phyloP scores from a whole-genome alignment of 768 basidiomycete genomes.

The Peribolospora kevripleyi region DNA sequence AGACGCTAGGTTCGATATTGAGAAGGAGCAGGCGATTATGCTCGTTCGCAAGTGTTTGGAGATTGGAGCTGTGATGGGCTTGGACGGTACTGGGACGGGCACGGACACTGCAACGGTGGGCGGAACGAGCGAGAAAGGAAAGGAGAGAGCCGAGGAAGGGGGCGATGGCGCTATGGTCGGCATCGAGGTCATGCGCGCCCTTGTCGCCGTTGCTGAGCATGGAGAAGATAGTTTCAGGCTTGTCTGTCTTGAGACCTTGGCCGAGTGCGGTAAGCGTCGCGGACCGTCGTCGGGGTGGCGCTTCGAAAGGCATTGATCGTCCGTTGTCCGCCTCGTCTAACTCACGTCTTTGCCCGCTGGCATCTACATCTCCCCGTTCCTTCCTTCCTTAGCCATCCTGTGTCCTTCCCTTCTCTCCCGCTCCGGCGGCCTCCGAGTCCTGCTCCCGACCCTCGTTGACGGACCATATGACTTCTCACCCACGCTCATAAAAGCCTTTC shows the following conservation, averaged over 20 bases:
- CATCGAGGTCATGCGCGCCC: constrained; percentile 53
- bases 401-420: constrained; percentile 37
- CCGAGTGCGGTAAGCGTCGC: constrained; percentile 50
- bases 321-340: no score
- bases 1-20: constrained; percentile 55
- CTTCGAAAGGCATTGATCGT: constrained; percentile 1
- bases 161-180: constrained; percentile 23
- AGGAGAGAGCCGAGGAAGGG: neutral
- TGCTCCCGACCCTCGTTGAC: constrained; percentile 70
- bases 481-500: constrained; percentile 50
- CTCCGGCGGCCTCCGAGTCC: constrained; percentile 60
- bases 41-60: constrained; percentile 62
- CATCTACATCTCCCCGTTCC: no score
- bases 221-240: constrained; percentile 66
- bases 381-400: no score
- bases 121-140: constrained; percentile 13
- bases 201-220: constrained; percentile 84
- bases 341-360: no score
- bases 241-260: constrained; percentile 60
- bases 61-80: constrained; percentile 30
- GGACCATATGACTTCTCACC: constrained; percentile 33
- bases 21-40: constrained; percentile 79
- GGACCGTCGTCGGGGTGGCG: neutral
- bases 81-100: constrained; percentile 20
- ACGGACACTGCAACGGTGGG: constrained; percentile 24